A percentile compares a stretch with the other conserved stretches of the same genome.
Conservation (phyloP, 495 filamentous ascomycete genomes). For the Viridothelium virens region DNA sequence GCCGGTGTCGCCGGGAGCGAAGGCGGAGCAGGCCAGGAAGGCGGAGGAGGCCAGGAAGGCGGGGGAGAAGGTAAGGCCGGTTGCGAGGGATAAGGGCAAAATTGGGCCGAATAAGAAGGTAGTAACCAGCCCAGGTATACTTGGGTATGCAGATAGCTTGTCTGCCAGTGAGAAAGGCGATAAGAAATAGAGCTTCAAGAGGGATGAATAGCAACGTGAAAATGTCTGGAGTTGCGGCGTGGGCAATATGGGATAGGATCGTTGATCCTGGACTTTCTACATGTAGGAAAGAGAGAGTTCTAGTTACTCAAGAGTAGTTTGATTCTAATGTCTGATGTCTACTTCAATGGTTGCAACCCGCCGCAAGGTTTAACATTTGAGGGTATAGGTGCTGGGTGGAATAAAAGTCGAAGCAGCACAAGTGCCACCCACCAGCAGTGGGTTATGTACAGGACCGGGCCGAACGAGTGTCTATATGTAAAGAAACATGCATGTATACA, state of each 20-base stretch:
- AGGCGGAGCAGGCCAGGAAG: neutral
- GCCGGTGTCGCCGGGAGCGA: neutral
- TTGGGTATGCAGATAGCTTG: too few relatives aligned
- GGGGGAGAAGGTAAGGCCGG: neutral
- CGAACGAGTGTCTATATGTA: slow-evolving; percentile 12
- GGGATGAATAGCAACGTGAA: neutral
- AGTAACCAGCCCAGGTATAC: too few relatives aligned
- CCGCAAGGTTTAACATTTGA: too few relatives aligned
- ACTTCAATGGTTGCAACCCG: too few relatives aligned
- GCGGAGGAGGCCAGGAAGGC: neutral
- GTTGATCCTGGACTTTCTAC: too few relatives aligned
- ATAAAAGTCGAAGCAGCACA: neutral
- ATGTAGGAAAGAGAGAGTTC: too few relatives aligned
- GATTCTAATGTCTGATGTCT: too few relatives aligned
- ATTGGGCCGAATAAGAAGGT: too few relatives aligned
- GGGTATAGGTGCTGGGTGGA: neutral
- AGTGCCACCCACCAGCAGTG: neutral
- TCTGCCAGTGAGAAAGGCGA: neutral
- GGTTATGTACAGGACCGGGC: neutral
- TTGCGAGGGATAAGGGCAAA: neutral
- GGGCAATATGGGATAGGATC: too few relatives aligned
- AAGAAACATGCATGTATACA: slow-evolving; percentile 8
- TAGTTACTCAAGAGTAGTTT: too few relatives aligned
- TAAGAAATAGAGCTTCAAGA: neutral
- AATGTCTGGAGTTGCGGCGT: too few relatives aligned